Base-by-base conservation (phyloP, 179 eudicot genomes). In the Silene vulgaris region DNA sequence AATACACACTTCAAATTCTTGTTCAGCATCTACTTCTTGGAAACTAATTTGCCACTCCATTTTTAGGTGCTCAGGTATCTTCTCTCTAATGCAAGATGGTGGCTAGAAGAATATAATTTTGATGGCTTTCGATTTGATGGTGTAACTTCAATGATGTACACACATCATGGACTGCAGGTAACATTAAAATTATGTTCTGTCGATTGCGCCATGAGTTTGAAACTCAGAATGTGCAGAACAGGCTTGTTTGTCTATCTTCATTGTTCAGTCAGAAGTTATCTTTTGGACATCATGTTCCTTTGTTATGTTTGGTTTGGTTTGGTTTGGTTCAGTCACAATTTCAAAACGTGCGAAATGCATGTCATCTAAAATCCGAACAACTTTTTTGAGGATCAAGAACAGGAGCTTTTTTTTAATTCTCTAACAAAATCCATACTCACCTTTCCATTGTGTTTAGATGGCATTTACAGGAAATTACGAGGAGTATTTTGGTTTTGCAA, bases 51-150 rank as follows among this genome's bases (percentile, higher is more conserved):
- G 60, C 67, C 70, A 12, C 61, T 21, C 76, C 63, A 60, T 77
- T 45, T 45, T 61, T 89, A 96, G 99, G 99, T 96, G 60, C 82
- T 90, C 62, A 84, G 99, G 83, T 93, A 40, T 88, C 97, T 96
- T 83, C 90, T 96, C 52, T 96, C 99, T 79, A 96, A 93, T 82
- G 97, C 97, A 76, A 90, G 99, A 91, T 96, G 99, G 99, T 96
- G 99, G 99, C 88, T 96, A 74, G 99, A 93, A 77, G 99, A 96
- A 76, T 96, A 90, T 84, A 90, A 93, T 77, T 96, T 96, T 82
- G 97, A 96, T 85, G 99, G 99, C 35, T 96, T 93, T 82, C 87
- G 97, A 85, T 96, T 93, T 87, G 99, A 96, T 82, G 99, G 99
- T 71, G 99, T 93, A 77, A 96, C 99, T 30, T 96, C 99, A 73